Percentiles rank a stretch among this genome's conserved stretches.
These are phyloP conservation scores for Aspergillus novoparasiticus DNA, from an alignment of 2,329 filamentous ascomycete species.

Conservation along the genomic window DNA sequence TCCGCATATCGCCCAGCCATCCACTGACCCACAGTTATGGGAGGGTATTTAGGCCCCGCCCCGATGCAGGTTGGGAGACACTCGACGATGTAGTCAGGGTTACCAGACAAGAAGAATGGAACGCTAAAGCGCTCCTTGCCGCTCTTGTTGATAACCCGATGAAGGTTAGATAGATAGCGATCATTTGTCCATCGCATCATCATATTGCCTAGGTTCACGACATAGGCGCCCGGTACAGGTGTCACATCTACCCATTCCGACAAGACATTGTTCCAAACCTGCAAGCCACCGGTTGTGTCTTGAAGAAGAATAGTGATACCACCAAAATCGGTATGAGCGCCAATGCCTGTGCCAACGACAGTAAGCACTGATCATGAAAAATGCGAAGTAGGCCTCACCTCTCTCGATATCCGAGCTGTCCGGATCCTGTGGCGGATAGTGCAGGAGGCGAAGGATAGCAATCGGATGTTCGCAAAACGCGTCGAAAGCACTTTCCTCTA, in stretches of 20 bases:
- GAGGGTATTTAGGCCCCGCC: constrained; percentile 23
- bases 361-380: background rate
- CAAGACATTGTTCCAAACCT: constrained; percentile 28
- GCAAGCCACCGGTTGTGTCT: constrained; percentile 29
- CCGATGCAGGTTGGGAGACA: constrained; percentile 25
- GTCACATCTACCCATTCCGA: constrained; percentile 29
- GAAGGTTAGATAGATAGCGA: constrained; percentile 29
- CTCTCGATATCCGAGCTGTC: constrained; percentile 20
- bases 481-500: constrained; percentile 20
- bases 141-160: constrained; percentile 32
- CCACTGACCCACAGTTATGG: constrained; percentile 29
- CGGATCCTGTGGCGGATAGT: constrained; percentile 31
- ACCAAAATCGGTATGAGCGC: constrained; percentile 37
- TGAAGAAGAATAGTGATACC: constrained; percentile 37
- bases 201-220: constrained; percentile 36
- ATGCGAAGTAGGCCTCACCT: background rate
- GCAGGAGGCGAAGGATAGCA: constrained; percentile 29
- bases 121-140: constrained; percentile 29
- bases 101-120: constrained; percentile 32
- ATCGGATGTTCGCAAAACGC: constrained; percentile 29
- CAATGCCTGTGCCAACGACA: constrained; percentile 21
- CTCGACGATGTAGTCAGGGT: constrained; percentile 27
- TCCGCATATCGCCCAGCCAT: constrained; percentile 27
- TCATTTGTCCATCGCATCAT: constrained; percentile 35
- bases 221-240: constrained; percentile 26